Percentiles rank a stretch among this genome's conserved stretches.
phyloP scores from a whole-genome alignment of 495 filamentous ascomycete species.

The Penicillium tannophilum region DNA sequence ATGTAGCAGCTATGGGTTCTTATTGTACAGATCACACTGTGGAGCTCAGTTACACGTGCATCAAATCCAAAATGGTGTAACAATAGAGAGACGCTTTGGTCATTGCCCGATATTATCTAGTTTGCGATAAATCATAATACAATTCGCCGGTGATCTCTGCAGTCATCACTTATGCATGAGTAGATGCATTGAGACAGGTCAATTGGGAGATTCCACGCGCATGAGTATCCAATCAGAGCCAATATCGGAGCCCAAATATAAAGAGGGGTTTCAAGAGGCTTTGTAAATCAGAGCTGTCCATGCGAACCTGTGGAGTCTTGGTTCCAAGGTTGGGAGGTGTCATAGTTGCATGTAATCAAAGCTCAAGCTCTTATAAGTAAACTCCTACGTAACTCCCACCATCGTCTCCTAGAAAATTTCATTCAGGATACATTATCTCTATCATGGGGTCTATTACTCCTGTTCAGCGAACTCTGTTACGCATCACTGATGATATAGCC shows the following conservation, averaged over 20 bases:
- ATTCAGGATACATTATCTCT: neutral
- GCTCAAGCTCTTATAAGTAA: neutral
- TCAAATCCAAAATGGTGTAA: too few species aligned
- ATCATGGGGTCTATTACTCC: neutral
- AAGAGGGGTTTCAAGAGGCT: neutral
- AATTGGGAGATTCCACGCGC: neutral
- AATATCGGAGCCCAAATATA: neutral
- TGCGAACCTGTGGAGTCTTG: too few species aligned
- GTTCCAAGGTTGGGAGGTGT: neutral
- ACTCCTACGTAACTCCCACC: neutral
- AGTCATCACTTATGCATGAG: neutral
- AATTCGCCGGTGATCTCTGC: neutral
- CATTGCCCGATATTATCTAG: neutral
- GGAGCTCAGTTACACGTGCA: too few species aligned
- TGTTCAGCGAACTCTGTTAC: slow-evolving; percentile 6
- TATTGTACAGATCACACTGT: too few species aligned
- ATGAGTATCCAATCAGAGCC: neutral
- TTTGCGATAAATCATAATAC: neutral
- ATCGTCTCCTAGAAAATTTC: neutral
- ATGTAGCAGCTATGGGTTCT: too few species aligned
- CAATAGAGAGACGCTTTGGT: neutral
- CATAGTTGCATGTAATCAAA: neutral
- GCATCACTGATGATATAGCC: slow-evolving; percentile 48
- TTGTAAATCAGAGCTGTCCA: neutral
- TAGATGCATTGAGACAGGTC: neutral